phyloP scores from a whole-genome alignment of 805 yeast species.

The Candida tibetensis region DNA sequence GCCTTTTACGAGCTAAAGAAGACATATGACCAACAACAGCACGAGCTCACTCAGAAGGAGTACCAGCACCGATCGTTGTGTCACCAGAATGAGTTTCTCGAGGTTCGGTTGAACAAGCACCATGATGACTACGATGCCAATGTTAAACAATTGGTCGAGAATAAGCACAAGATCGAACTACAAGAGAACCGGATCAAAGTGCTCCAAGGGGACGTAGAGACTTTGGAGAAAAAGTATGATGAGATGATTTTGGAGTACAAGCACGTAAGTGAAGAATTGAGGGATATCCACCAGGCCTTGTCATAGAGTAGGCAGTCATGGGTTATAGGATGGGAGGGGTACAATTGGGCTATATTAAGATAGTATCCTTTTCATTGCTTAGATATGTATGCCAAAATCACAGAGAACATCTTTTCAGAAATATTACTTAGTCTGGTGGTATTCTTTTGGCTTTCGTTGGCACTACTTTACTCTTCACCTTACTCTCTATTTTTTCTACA shows the following conservation, averaged over 20 bases:
- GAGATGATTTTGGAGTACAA: conserved; percentile 5
- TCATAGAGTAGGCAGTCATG: too few species aligned
- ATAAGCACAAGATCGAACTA: conserved; percentile 5
- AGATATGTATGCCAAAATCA: too few species aligned
- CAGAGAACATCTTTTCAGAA: too few species aligned
- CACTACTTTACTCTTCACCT: too few species aligned
- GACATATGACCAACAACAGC: conserved; percentile 5
- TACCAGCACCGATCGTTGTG: conserved; percentile 8
- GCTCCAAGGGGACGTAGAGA: conserved; percentile 9
- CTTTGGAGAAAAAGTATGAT: conserved; percentile 12
- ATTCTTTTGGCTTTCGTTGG: too few species aligned
- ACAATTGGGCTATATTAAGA: too few species aligned
- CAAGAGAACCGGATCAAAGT: conserved; percentile 1
- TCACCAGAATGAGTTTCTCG: conserved; percentile 12
- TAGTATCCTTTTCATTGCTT: too few species aligned
- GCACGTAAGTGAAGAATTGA: conserved; percentile 11
- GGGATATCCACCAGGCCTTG: conserved; percentile 13
- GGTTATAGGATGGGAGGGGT: too few species aligned
- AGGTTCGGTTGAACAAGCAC: conserved; percentile 7
- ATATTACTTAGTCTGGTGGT: too few species aligned
- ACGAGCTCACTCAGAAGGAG: conserved; percentile 15
- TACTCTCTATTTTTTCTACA: too few species aligned
- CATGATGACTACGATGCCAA: conserved; percentile 2
- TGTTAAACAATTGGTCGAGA: conserved; percentile 4
- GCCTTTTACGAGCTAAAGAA: conserved; percentile 13